phyloP scores from a whole-genome alignment of 495 filamentous ascomycete species.

The Penicillium manginii region DNA sequence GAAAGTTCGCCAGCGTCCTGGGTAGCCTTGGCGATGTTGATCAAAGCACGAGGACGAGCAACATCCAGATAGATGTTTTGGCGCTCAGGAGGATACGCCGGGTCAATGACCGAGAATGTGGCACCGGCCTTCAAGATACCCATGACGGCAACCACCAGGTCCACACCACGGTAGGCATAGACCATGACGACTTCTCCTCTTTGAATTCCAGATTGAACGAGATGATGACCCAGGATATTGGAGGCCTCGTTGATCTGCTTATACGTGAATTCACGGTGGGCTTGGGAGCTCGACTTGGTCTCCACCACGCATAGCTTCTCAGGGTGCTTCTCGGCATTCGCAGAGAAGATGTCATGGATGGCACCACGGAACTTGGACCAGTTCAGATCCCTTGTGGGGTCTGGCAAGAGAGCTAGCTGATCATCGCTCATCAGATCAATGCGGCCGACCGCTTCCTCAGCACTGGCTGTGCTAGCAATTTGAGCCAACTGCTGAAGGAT shows the following conservation, averaged over 20 bases:
- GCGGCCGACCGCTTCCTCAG: constrained; percentile 48
- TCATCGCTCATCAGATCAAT: constrained; percentile 54
- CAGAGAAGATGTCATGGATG: constrained; percentile 78
- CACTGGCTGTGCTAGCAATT: constrained; percentile 49
- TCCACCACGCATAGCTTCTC: constrained; percentile 82
- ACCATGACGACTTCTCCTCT: constrained; percentile 93
- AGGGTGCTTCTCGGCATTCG: constrained; percentile 75
- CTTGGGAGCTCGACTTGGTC: constrained; percentile 64
- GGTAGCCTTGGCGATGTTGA: constrained; percentile 80
- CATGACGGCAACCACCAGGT: constrained; percentile 56
- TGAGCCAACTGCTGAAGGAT: constrained; percentile 50
- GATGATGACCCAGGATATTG: constrained; percentile 77
- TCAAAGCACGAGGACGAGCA: constrained; percentile 75
- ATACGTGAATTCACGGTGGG: constrained; percentile 79
- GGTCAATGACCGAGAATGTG: constrained; percentile 73
- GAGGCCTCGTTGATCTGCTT: constrained; percentile 84
- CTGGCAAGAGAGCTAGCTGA: constrained; percentile 58
- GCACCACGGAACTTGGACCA: constrained; percentile 82
- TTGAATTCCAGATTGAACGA: constrained; percentile 71
- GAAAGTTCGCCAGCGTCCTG: constrained; percentile 74
- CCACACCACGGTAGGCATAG: constrained; percentile 74
- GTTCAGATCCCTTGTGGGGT: constrained; percentile 76
- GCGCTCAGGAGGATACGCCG: constrained; percentile 82
- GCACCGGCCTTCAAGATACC: constrained; percentile 58
- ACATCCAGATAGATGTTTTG: constrained; percentile 94